These are phyloP conservation scores for Sugiyamaella xylanicola DNA, from an alignment of 1,139 yeast species.

Conservation along the genomic window DNA sequence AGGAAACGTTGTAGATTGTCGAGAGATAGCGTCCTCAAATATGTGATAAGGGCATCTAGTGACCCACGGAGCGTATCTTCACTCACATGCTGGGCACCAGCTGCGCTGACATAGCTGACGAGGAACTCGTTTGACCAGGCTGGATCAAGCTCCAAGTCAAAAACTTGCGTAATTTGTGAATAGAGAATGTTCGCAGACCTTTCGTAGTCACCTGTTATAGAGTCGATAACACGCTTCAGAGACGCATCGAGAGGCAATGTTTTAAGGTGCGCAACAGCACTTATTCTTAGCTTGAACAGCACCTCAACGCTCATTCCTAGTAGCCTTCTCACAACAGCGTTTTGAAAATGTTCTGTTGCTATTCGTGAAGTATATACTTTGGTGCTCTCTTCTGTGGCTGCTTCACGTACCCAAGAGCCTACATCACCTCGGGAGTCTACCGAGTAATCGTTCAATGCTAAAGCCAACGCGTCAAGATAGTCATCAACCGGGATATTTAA, in stretches of 20 bases:
- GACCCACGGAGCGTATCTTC: conserved; percentile 52
- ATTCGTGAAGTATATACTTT: conserved; percentile 10
- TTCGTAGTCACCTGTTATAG: conserved; percentile 21
- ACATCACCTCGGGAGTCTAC: conserved; percentile 46
- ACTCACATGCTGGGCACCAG: conserved; percentile 63
- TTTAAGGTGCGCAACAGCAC: conserved; percentile 36
- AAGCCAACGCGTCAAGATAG: conserved; percentile 22
- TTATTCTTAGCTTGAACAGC: conserved; percentile 46
- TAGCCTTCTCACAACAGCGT: conserved; percentile 43
- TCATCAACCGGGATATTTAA: neutral
- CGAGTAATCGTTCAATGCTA: conserved; percentile 42
- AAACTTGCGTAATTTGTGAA: conserved; percentile 23
- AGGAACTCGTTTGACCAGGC: conserved; percentile 48
- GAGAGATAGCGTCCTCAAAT: conserved; percentile 34
- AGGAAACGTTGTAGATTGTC: conserved; percentile 13
- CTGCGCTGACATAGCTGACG: conserved; percentile 59
- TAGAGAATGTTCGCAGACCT: conserved; percentile 24
- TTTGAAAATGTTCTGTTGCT: conserved; percentile 19
- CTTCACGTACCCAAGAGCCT: conserved; percentile 68
- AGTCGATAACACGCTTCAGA: neutral
- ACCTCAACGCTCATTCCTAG: conserved; percentile 60
- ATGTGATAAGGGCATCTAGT: conserved; percentile 48
- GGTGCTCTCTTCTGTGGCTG: conserved; percentile 44
- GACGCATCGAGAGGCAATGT: conserved; percentile 1
- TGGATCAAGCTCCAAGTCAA: conserved; percentile 27